Percentiles rank a stretch among this genome's conserved stretches.
These are phyloP conservation scores for Jamesozyma lodderae DNA, from an alignment of 805 yeast species.

Conservation along the genomic window DNA sequence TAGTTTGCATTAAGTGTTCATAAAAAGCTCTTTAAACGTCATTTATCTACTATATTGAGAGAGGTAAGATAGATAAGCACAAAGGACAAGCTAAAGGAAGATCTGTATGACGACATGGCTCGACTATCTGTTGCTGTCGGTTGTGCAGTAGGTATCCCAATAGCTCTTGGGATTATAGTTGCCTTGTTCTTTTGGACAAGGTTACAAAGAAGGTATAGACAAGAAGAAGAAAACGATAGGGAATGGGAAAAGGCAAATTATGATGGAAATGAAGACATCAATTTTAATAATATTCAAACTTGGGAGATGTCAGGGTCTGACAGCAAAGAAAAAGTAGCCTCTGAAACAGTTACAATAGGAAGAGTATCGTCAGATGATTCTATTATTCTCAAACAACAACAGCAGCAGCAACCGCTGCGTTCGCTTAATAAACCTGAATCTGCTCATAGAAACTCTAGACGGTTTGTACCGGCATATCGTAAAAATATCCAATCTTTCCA, in stretches of 20 bases:
- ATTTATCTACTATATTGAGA: no score
- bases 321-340: neutral
- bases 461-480: constrained; percentile 34
- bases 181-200: constrained; percentile 33
- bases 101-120: constrained; percentile 6
- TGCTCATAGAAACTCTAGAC: constrained; percentile 5
- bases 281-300: constrained; percentile 15
- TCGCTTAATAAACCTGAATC: no score
- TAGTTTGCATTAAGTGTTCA: no score
- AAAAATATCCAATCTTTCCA: constrained; percentile 23
- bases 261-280: constrained; percentile 31
- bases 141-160: constrained; percentile 45
- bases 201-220: constrained; percentile 31
- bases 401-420: no score
- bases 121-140: constrained; percentile 36
- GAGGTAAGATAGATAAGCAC: no score
- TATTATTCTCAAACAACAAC: no score
- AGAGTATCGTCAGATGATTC: neutral
- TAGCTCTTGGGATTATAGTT: constrained; percentile 32
- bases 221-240: constrained; percentile 32
- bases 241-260: constrained; percentile 25
- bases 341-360: no score
- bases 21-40: no score
- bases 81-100: no score
- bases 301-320: neutral